Evolutionary conservation across 331 rosid genomes (phyloP).

Genomic region (Quercus tomentella): DNA sequence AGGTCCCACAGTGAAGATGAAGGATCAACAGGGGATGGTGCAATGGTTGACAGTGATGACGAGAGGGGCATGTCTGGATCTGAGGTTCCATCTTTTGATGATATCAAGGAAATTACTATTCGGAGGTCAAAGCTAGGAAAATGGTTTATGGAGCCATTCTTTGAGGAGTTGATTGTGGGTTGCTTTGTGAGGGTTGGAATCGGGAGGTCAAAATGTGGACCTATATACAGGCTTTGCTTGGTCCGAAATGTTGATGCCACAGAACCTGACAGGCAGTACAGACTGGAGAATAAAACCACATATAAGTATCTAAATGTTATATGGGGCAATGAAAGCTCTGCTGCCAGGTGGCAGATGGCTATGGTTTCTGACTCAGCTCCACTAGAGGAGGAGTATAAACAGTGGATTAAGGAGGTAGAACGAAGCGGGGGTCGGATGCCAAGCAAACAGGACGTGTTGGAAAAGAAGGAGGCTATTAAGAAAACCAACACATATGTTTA

Average conservation of each 20-base stretch:
- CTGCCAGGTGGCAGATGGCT: slow-evolving; percentile 99
- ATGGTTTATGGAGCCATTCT: slow-evolving; percentile 96
- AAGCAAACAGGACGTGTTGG: slow-evolving; percentile 51
- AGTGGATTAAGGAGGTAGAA: slow-evolving; percentile 90
- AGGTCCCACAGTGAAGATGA: slow-evolving; percentile 76
- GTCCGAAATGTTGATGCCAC: slow-evolving; percentile 90
- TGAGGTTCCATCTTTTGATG: slow-evolving; percentile 65
- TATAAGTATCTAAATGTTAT: slow-evolving; percentile 77
- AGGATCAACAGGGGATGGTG: slow-evolving; percentile 62
- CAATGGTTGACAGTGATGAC: slow-evolving; percentile 77
- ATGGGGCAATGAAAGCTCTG: slow-evolving; percentile 91
- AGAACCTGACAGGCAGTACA: slow-evolving; percentile 73
- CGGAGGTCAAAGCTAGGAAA: slow-evolving; percentile 79
- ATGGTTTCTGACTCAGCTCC: slow-evolving; percentile 87
- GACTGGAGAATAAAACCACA: slow-evolving; percentile 72
- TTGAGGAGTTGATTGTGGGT: slow-evolving; percentile 92
- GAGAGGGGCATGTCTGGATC: slow-evolving; percentile 50
- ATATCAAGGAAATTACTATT: slow-evolving; percentile 82
- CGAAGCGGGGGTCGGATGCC: slow-evolving; percentile 79
- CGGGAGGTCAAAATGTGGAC: slow-evolving; percentile 77
- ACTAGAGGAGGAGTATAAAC: slow-evolving; percentile 76
- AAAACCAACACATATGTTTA: slow-evolving; percentile 66
- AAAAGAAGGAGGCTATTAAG: slow-evolving; percentile 63
- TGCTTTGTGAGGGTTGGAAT: slow-evolving; percentile 98
- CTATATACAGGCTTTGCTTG: slow-evolving; percentile 83